Evolutionary conservation across 2,329 filamentous ascomycete species (phyloP), one percentile per base, ranked within the genome.

Genomic region (Aspergillus puulaauensis): DNA sequence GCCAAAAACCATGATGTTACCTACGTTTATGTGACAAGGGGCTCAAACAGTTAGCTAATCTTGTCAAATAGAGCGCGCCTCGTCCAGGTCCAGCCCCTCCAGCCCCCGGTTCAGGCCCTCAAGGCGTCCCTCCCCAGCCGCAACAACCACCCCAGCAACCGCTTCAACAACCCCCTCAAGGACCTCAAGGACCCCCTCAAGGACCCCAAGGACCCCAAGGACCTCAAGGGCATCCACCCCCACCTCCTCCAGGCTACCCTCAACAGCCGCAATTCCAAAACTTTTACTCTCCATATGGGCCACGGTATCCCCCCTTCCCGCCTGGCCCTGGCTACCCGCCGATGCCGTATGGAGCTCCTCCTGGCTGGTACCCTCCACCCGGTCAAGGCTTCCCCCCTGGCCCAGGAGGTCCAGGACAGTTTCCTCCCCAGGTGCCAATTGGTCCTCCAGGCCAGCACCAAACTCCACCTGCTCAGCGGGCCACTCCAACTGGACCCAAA

Each of bases 281-380:
- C 43, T 78, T 75, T 56, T 79, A 78, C 64, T 73, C 75, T 41
- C 75, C 74, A 12, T 79, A 79, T 64, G 77, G 75, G 58, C 78
- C 78, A 57, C 73, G 78, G 45, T 80, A 77, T 62, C 79, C 70
- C 76, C 81, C 78, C 64, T 79, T 76, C 61, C 84, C 83, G 48
- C 78, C 77, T 57, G 84, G 82, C 24, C 88, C 88, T 62, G 85
- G 84, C 17, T 91, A 88, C 66, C 86, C 86, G 64, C 87, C 86
- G 64, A 88, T 91, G 83, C 88, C 89, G 1, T 96, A 92, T 72
- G 90, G 89, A 62, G 88, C 86, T 15, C 90, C 86, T 47, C 81
- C 80, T 48, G 89, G 88, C 56, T 96, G 91, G 90, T 93, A 87
- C 70, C 89, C 89, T 64, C 85, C 83, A 53, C 86, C 86, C 8